Conservation (phyloP, 768 basidiomycete species). For the Sarcomyxa edulis region DNA sequence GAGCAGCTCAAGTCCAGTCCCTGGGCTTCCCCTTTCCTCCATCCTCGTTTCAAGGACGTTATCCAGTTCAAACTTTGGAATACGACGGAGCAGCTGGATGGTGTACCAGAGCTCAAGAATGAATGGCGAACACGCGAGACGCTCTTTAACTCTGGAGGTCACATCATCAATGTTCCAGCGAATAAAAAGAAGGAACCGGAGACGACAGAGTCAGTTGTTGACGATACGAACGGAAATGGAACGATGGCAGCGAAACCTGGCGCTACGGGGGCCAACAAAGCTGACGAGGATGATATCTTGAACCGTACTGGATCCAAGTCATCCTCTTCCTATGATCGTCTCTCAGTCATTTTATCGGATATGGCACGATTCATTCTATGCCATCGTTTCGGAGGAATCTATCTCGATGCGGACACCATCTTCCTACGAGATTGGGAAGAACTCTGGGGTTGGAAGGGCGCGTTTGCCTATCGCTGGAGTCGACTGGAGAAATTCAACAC, state of each 20-base stretch:
- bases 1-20: constrained; percentile 77
- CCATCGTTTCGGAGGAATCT: constrained; percentile 94
- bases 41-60: constrained; percentile 85
- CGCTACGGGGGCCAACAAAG: constrained; percentile 16
- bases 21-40: constrained; percentile 94
- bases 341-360: constrained; percentile 92
- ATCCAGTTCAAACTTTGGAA: constrained; percentile 98
- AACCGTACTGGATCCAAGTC: constrained; percentile 88
- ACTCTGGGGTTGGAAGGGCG: constrained; percentile 93
- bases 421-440: constrained; percentile 98
- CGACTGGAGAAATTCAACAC: constrained; percentile 93
- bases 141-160: constrained; percentile 85
- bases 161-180: constrained; percentile 60
- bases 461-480: constrained; percentile 97
- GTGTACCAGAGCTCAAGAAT: constrained; percentile 80
- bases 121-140: constrained; percentile 79
- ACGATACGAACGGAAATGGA: constrained; percentile 8
- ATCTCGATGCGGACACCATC: constrained; percentile 95
- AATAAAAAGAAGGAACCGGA: constrained; percentile 27
- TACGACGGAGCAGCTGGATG: constrained; percentile 94
- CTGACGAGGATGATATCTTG: constrained; percentile 38
- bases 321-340: constrained; percentile 76
- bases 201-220: constrained; percentile 5
- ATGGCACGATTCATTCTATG: constrained; percentile 98
- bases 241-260: constrained; percentile 12